Conservation (phyloP, 1,284 basidiomycete genomes). For the Ustilago vetiveriae region DNA sequence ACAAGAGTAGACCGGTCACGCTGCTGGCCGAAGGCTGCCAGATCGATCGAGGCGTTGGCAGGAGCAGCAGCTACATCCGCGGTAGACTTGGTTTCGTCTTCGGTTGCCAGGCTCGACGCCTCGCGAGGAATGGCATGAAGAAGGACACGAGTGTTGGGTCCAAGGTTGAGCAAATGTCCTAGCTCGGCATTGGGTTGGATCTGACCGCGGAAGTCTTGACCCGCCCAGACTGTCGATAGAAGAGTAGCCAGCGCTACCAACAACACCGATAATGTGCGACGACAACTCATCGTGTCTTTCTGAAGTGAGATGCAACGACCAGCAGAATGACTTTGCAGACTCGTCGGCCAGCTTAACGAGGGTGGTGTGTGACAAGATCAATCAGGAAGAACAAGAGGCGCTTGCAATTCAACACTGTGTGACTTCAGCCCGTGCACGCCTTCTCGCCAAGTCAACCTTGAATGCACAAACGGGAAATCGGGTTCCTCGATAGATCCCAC, state of each 20-base stretch:
- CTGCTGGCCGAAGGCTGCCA: conserved; percentile 25
- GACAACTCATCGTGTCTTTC: not conserved
- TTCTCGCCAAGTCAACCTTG: too few species aligned
- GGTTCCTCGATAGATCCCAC: too few species aligned
- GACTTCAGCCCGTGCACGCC: too few species aligned
- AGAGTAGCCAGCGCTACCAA: conserved; percentile 22
- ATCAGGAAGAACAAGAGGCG: not conserved
- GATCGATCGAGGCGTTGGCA: conserved; percentile 2
- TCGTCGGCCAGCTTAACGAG: too few species aligned
- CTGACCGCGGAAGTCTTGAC: conserved; percentile 49
- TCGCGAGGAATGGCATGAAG: conserved; percentile 33
- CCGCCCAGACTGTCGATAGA: conserved; percentile 6
- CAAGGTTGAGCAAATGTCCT: conserved; percentile 34
- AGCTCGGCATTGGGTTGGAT: conserved; percentile 45
- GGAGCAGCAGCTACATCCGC: not conserved
- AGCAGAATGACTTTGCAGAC: too few species aligned
- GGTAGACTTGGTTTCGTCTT: not conserved
- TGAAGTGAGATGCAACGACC: not conserved
- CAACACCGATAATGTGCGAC: not conserved
- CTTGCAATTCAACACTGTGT: not conserved
- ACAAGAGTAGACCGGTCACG: conserved; percentile 40
- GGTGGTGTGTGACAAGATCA: too few species aligned
- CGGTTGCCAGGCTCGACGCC: not conserved
- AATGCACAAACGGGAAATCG: too few species aligned
- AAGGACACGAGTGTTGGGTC: conserved; percentile 33